Percentiles rank a stretch among this genome's conserved stretches.
Evolutionary conservation across 495 filamentous ascomycete genomes (phyloP).

Genomic region (Penicillium parvum): DNA sequence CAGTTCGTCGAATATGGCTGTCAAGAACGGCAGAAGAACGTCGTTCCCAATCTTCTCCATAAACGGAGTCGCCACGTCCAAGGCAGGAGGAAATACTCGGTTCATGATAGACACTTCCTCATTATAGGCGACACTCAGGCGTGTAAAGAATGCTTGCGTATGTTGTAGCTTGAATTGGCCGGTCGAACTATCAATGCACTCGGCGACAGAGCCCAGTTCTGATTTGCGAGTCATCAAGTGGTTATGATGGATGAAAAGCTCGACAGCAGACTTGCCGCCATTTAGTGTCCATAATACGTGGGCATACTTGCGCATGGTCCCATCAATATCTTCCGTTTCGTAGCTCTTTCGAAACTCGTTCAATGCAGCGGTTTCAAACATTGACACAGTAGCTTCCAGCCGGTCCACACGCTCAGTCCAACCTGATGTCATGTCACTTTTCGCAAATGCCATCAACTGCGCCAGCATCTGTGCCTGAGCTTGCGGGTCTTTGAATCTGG

Average conservation of each 20-base stretch:
- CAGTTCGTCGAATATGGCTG: slow-evolving; percentile 82
- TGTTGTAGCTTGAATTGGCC: slow-evolving; percentile 65
- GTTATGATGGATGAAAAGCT: slow-evolving; percentile 84
- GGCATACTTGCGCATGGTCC: slow-evolving; percentile 82
- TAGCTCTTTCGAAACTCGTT: slow-evolving; percentile 90
- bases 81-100: slow-evolving; percentile 73
- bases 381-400: slow-evolving; percentile 65
- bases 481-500: slow-evolving; percentile 79
- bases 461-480: slow-evolving; percentile 84
- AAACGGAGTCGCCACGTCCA: slow-evolving; percentile 70
- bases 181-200: slow-evolving; percentile 68
- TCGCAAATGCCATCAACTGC: slow-evolving; percentile 71
- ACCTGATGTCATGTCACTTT: slow-evolving; percentile 72
- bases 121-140: slow-evolving; percentile 67
- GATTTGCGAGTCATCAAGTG: slow-evolving; percentile 71
- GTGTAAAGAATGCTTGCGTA: slow-evolving; percentile 75
- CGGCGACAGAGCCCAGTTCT: slow-evolving; percentile 69
- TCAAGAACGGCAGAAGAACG: slow-evolving; percentile 81
- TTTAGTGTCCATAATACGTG: slow-evolving; percentile 79
- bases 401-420: slow-evolving; percentile 66
- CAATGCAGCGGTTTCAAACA: slow-evolving; percentile 88
- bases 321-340: slow-evolving; percentile 84
- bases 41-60: slow-evolving; percentile 79
- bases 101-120: slow-evolving; percentile 82
- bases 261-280: slow-evolving; percentile 70